A percentile compares a stretch with the other conserved stretches of the same genome.
Evolutionary conservation across 495 filamentous ascomycete species (phyloP).

Genomic region (Xylaria flabelliformis): DNA sequence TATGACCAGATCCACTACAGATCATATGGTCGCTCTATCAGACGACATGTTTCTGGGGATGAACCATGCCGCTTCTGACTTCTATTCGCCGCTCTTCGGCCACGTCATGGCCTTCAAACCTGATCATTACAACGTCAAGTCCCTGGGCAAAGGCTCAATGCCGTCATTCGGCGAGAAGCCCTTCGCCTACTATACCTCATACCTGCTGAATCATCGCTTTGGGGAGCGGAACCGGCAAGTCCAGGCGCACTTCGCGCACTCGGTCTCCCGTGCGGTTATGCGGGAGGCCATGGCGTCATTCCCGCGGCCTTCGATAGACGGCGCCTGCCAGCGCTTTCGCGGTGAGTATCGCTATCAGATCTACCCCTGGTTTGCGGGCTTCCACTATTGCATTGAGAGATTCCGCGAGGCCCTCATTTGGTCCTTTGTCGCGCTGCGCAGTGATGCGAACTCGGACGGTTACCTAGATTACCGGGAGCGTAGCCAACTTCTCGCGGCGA

Average conservation of each 20-base stretch:
- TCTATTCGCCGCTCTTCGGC: conserved; percentile 53
- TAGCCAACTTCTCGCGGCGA: conserved; percentile 40
- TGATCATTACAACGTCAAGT: conserved; percentile 49
- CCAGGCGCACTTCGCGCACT: conserved; percentile 52
- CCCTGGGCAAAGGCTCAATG: conserved; percentile 34
- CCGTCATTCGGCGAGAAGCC: conserved; percentile 55
- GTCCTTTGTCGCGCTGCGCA: conserved; percentile 51
- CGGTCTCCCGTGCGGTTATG: conserved; percentile 47
- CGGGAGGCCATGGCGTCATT: conserved; percentile 50
- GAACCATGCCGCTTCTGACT: conserved; percentile 48
- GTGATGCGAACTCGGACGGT: conserved; percentile 46
- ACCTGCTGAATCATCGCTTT: conserved; percentile 52
- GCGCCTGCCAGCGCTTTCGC: conserved; percentile 50
- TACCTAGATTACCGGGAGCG: conserved; percentile 49
- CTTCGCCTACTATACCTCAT: conserved; percentile 53
- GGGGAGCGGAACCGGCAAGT: conserved; percentile 52
- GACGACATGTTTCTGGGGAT: conserved; percentile 54
- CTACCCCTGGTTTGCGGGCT: conserved; percentile 50
- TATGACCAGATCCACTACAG: conserved; percentile 40
- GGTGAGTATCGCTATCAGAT: conserved; percentile 51
- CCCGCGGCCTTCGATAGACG: conserved; percentile 45
- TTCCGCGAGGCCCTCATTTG: conserved; percentile 51
- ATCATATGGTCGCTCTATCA: conserved; percentile 49
- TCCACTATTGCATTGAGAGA: conserved; percentile 54
- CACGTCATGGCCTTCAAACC: conserved; percentile 51